Base-by-base conservation (phyloP, 305 asterid species). In the Fraxinus sp. region DNA sequence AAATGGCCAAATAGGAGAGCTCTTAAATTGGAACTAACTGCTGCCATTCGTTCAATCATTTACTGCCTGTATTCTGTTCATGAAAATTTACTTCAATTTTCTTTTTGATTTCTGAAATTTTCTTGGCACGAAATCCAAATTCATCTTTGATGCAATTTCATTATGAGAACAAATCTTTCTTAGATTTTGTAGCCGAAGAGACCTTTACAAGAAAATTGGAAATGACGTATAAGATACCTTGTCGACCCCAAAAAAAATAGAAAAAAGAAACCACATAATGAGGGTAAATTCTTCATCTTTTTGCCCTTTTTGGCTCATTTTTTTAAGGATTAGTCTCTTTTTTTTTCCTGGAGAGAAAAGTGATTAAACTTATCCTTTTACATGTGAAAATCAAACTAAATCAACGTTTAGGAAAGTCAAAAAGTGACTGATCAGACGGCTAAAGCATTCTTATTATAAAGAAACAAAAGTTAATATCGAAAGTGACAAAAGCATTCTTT, bases 401-500 rank as follows among this genome's bases (percentile, higher is more conserved):
- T 59, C 79, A 75, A 52, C 20, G 33, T 32, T 36, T 75, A 55
- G 26, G 18, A 74, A 89, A 90, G 96, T 89, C 93, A 93, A 93
- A 93, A 83, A 91, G 77, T 33, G 32, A 46, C 82, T 68, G 83
- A 70, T 52, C 78, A 82, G 87, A 88, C 85, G 88, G 83, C 90
- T 81, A 92, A 90, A 90, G 91, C 83, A 81, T 72, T 77, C 70
- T 87, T 86, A 84, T 36, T 36, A 36, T 86, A 91, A 90, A 89
- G 83, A 84, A 92, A 83, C 87, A 84, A 92, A 91, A 91, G 91
- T 84, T 70, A 39, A 75, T 81, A 89, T 93, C 86, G 94, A 89
- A 84, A 89, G 83, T 85, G 87, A 89, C 33, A 30, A 92, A 95
- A 92, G 97, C 87, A 57, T 73, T 55, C 77, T 78, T 75, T 82